Base-by-base conservation (phyloP, 192 early-diverging fungal genomes). In the Phlyctochytrium arcticum region DNA sequence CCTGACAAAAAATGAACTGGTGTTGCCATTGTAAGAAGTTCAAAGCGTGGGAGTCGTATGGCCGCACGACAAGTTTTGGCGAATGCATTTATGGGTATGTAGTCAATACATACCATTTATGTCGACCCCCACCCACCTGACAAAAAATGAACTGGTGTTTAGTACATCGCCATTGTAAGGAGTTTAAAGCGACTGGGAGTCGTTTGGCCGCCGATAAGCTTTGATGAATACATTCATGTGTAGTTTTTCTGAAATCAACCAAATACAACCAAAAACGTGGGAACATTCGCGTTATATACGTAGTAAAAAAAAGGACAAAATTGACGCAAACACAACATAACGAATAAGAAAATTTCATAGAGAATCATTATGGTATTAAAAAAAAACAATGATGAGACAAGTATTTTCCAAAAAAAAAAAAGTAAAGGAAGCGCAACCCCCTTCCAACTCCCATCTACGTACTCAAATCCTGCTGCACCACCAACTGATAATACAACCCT, bases 91-190 rank as follows among this genome's bases (percentile, higher is more conserved):
- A 26, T 30, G 17, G 60, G 60, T n/a, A n/a, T n/a, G n/a, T n/a
- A n/a, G n/a, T n/a, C n/a, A n/a, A n/a, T n/a, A n/a, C n/a, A n/a
- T n/a, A n/a, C n/a, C n/a, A n/a, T n/a, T n/a, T n/a, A n/a, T n/a
- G n/a, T n/a, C n/a, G n/a, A n/a, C n/a, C n/a, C 26, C 9, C 33
- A 33, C 12, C 44, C 48, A 27, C 21, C 71, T 85, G 39, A 86
- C 86, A 44, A 87, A 86, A 6, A 90, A 92, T 56, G 85, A 85
- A 66, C 78, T 79, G 36, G 76, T 93, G 6, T 69, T 90, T 54
- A 76, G 79, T 29, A 86, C 85, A 6, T 77, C 89, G 47, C 91
- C 1, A 61, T 93, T 62, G n/a, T n/a, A n/a, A n/a, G 89, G 86
- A 5, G 62, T 69, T 17, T 66, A 71, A 17, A 68, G 57, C 23